These are phyloP conservation scores for Ilyonectria sp. DNA, from an alignment of 2,329 filamentous ascomycete species.

Conservation along the genomic window DNA sequence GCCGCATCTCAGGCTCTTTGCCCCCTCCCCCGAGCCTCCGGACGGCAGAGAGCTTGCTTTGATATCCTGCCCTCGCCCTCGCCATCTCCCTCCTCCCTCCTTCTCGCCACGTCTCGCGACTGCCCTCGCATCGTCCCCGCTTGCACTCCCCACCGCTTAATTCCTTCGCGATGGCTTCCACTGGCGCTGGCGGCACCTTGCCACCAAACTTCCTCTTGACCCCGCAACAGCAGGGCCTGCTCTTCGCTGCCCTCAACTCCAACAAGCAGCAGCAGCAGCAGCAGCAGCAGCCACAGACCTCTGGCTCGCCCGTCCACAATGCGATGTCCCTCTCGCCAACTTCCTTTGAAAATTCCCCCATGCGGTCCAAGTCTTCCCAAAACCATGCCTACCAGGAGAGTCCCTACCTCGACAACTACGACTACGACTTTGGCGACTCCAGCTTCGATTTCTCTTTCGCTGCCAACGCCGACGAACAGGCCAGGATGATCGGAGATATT, in stretches of 20 bases:
- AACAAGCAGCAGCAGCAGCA: conserved; percentile 63
- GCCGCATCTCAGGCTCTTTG: conserved; percentile 46
- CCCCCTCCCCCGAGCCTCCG: conserved; percentile 44
- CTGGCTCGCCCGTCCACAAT: conserved; percentile 55
- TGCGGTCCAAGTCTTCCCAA: conserved; percentile 58
- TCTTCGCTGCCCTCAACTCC: conserved; percentile 83
- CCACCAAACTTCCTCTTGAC: conserved; percentile 77
- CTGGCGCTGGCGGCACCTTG: conserved; percentile 59
- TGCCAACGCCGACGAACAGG: conserved; percentile 61
- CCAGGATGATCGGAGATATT: conserved; percentile 83
- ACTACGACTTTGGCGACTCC: conserved; percentile 83
- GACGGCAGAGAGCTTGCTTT: conserved; percentile 46
- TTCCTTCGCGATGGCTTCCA: conserved; percentile 64
- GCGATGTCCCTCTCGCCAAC: conserved; percentile 62
- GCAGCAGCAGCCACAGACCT: conserved; percentile 49
- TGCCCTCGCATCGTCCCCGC: conserved; percentile 20
- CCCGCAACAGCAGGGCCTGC: conserved; percentile 81
- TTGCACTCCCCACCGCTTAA: conserved; percentile 17
- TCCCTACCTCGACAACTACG: conserved; percentile 84
- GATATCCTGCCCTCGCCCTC: conserved; percentile 34
- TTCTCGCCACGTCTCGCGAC: conserved; percentile 29
- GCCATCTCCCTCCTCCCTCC: not conserved
- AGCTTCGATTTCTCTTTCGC: conserved; percentile 78
- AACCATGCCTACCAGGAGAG: conserved; percentile 75
- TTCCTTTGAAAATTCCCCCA: conserved; percentile 66